Percentiles rank a stretch among this genome's conserved stretches.
Evolutionary conservation across 2,329 filamentous ascomycete species (phyloP).

Genomic region (Beauveria pseudobassiana): DNA sequence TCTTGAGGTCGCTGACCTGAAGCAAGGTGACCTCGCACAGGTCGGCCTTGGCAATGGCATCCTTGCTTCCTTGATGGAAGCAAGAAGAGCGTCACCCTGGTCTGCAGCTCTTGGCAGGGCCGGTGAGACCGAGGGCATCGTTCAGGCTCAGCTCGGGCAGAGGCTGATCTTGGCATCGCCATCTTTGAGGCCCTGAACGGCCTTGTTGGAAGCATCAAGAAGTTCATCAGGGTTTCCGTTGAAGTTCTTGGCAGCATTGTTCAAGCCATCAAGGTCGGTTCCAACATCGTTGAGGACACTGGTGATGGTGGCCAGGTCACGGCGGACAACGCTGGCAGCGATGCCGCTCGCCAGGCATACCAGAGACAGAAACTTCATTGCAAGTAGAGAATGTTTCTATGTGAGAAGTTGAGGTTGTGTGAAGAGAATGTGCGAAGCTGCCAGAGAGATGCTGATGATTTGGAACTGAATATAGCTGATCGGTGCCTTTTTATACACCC

Average conservation of each 20-base stretch:
- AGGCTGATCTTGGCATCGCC: slow-evolving; percentile 14
- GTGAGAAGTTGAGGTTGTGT: background rate
- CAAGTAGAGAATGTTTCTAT: background rate
- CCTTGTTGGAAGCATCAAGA: slow-evolving; percentile 16
- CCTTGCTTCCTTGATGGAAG: slow-evolving; percentile 21
- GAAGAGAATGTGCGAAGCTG: background rate
- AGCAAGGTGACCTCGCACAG: slow-evolving; percentile 21
- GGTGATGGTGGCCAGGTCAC: slow-evolving; percentile 13
- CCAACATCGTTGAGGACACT: slow-evolving; percentile 12
- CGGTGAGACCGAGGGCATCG: slow-evolving; percentile 15
- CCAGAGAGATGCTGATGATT: background rate
- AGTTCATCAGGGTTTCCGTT: slow-evolving; percentile 16
- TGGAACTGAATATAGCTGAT: background rate
- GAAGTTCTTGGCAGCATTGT: slow-evolving; percentile 19
- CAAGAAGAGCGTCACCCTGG: slow-evolving; percentile 18
- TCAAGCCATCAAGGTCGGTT: slow-evolving; percentile 15
- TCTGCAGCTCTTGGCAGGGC: slow-evolving; percentile 18
- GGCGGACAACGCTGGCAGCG: slow-evolving; percentile 10
- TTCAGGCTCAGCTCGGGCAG: slow-evolving; percentile 12
- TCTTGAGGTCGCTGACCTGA: slow-evolving; percentile 19
- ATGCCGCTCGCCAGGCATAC: background rate
- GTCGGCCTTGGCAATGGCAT: slow-evolving; percentile 20
- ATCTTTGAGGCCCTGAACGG: slow-evolving; percentile 16
- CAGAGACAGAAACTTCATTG: slow-evolving; percentile 6
- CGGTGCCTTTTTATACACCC: background rate